Evolutionary conservation across 768 basidiomycete genomes (phyloP).

Genomic region (Gelatoporia subvermispora): DNA sequence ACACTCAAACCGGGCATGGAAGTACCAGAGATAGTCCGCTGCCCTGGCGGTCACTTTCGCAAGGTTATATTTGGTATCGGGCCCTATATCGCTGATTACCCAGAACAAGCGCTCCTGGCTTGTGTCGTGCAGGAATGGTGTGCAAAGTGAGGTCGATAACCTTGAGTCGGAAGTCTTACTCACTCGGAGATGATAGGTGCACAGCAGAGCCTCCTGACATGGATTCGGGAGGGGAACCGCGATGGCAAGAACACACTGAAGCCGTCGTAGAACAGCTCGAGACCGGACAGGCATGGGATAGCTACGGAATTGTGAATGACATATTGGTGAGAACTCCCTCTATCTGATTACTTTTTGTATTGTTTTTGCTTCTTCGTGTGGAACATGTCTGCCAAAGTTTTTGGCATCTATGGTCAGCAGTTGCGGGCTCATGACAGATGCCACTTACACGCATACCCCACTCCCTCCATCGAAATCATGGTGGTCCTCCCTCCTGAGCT

Average conservation of each 20-base stretch:
- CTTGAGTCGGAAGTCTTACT: neutral
- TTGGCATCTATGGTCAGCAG: no score
- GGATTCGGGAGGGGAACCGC: neutral
- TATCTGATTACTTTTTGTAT: neutral
- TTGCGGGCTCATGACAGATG: no score
- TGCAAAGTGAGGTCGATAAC: constrained; percentile 7
- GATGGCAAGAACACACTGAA: constrained; percentile 5
- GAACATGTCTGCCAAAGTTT: no score
- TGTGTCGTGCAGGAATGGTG: constrained; percentile 17
- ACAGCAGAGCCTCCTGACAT: constrained; percentile 1
- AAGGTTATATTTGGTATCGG: constrained; percentile 22
- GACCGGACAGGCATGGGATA: constrained; percentile 5
- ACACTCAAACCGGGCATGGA: constrained; percentile 12
- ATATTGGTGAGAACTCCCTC: constrained; percentile 3
- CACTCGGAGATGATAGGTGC: constrained; percentile 4
- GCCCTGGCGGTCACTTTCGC: constrained; percentile 23
- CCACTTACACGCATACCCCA: no score
- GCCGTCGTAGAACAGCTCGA: constrained; percentile 3
- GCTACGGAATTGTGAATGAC: constrained; percentile 12
- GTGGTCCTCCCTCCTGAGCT: no score
- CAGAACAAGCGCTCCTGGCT: constrained; percentile 23
- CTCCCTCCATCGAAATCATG: no score
- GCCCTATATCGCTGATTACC: constrained; percentile 28
- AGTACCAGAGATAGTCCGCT: constrained; percentile 7
- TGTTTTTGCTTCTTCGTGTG: neutral